Base-by-base conservation (phyloP, 2,329 filamentous ascomycete genomes). In the Plectosphaerella cucumerina region DNA sequence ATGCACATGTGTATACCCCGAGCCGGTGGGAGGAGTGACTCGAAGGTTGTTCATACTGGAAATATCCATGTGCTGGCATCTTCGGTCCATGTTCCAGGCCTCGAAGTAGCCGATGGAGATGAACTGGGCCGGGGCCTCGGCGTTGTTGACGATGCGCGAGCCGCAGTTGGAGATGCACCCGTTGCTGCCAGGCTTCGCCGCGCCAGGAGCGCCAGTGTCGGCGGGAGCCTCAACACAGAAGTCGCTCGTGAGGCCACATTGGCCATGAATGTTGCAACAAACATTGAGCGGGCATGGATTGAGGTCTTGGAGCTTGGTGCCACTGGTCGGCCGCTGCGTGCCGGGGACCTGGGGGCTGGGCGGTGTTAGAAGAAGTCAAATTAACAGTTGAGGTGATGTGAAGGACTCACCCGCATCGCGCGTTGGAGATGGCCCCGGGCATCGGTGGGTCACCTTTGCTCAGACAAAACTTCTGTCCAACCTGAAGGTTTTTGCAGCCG, bases 201-300 rank as follows among this genome's bases (percentile, higher is more conserved):
- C 59, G 12, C 60, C 58, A 0, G 58, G 59, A 8, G 52, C 50
- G 5, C 51, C 52, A 6, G 58, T 63, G n/a, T 57, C 43, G 2
- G 47, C 39, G 14, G 39, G 46, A n/a, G 21, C 17, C 21, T 44
- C 23, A 5, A 33, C 26, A 26, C 75, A 80, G 55, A 76, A 77
- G 14, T 73, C 73, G 1, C 56, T 54, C 0, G 70, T 73, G 1
- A 65, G 65, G 5, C 75, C 75, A 21, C 76, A 79, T 45, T 72
- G 65, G 1, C 75, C 76, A 62, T 70, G 73, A 37, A 65, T 60
- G 50, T 71, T 56, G 52, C 64, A 63, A 52, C 61, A 65, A 9
- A 59, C 58, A 5, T 65, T 63, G 1, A 66, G 52, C 2, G 59
- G 62, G 22, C 65, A 68, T 1, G 60, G 62, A 44, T 64, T 67